Evolutionary conservation across 2,329 filamentous ascomycete species (phyloP), one percentile per base, ranked within the genome.

Genomic region (Coniochaeta hoffmannii): DNA sequence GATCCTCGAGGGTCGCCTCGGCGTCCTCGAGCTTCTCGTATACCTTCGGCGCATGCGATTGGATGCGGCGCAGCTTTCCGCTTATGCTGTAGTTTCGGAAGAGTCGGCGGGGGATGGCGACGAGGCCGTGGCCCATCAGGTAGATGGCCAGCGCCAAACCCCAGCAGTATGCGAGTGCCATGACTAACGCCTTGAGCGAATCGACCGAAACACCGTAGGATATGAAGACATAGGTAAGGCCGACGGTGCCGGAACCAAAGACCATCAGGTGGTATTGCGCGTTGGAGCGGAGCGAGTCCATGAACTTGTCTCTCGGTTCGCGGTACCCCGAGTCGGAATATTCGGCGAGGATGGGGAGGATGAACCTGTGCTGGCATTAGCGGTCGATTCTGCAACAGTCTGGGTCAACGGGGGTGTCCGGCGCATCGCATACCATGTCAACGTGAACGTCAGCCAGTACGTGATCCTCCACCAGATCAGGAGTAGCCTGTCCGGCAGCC

Each of bases 161-260:
- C 88, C 92, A 97, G 58, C 90, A 90, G 70, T 99, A 99, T 35
- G 93, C 89, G 57, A 97, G 76, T 14, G 94, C 93, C 89, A 99
- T 96, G 60, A 96, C 80, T 38, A 95, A 76, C 34, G 83, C 86
- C 73, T 96, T 96, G 62, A 97, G 78, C 0, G 86, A 87, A 2
- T 76, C 78, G 57, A 87, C 80, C 26, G 85, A 81, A 62, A 90
- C 85, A 1, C 89, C 88, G 66, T 90, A 90, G 32, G 85, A 85
- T 60, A 90, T 76, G 60, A 94, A 85, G 63, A 97, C 84, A 69
- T 99, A 99, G 52, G 95, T 72, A 28, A 95, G 78, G 2, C 89
- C 92, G 30, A 88, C 71, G 3, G 86, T 71, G 10, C 84, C 87
- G 54, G 85, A 83, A 14, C 81, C 83, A 15, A 97, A 76, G 22